Conservation (phyloP, 2,329 filamentous ascomycete species). For the Talaromyces sp. region DNA sequence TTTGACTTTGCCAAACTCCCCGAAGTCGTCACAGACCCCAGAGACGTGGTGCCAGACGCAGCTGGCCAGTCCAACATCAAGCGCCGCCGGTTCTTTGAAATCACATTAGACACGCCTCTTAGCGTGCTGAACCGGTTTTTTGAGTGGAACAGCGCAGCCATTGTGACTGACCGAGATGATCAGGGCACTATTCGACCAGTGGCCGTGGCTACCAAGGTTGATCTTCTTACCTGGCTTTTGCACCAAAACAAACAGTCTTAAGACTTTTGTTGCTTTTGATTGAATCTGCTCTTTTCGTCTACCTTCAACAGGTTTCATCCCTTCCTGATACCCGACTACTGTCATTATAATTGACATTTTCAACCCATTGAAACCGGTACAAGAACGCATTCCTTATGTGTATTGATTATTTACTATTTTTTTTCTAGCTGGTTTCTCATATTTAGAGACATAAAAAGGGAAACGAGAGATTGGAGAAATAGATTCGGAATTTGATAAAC, state of each 20-base stretch:
- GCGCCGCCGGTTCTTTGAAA: slow-evolving; percentile 71
- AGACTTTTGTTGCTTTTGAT: not conserved
- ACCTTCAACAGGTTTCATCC: not conserved
- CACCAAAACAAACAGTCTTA: slow-evolving; percentile 11
- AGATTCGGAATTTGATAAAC: not conserved
- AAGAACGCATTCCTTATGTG: not conserved
- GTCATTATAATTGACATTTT: not conserved
- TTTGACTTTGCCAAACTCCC: slow-evolving; percentile 86
- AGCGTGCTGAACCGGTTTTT: slow-evolving; percentile 84
- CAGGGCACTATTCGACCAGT: slow-evolving; percentile 65
- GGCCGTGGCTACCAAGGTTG: slow-evolving; percentile 93
- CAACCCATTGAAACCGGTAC: not conserved
- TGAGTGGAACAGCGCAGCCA: slow-evolving; percentile 94
- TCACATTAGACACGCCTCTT: slow-evolving; percentile 83
- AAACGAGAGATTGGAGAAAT: not conserved
- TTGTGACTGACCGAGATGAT: slow-evolving; percentile 74
- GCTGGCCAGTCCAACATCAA: slow-evolving; percentile 28
- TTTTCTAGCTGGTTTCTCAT: not conserved
- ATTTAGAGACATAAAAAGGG: not conserved
- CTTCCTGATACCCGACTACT: not conserved
- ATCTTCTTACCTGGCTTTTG: slow-evolving; percentile 87
- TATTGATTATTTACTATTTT: not conserved
- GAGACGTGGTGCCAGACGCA: slow-evolving; percentile 47
- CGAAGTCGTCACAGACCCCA: slow-evolving; percentile 85
- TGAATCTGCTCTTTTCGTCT: not conserved